phyloP scores from a whole-genome alignment of 2,329 filamentous ascomycete genomes.

The Paecilomyces fulvus region DNA sequence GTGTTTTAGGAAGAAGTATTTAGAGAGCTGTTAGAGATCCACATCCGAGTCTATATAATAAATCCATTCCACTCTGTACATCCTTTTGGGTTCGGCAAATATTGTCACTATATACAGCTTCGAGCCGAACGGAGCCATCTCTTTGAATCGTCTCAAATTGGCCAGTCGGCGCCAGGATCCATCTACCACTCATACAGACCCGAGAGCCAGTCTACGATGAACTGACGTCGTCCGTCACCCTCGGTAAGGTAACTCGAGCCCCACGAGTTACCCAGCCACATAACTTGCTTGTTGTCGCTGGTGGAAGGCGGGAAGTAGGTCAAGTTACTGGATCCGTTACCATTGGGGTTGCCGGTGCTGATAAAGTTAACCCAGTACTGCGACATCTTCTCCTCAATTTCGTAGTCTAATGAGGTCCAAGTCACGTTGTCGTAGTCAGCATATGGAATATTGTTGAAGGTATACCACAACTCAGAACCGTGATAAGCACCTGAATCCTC shows the following conservation, averaged over 20 bases:
- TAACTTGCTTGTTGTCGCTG: slow-evolving; percentile 3
- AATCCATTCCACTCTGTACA: background rate
- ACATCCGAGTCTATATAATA: background rate
- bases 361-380: slow-evolving; percentile 27
- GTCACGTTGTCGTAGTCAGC: slow-evolving; percentile 14
- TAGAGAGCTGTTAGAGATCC: background rate
- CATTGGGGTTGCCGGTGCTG: slow-evolving; percentile 23
- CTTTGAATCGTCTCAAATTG: background rate
- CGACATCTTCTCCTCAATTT: slow-evolving; percentile 15
- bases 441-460: slow-evolving; percentile 23
- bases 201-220: background rate
- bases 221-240: background rate
- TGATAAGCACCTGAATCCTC: slow-evolving; percentile 17
- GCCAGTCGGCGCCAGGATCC: too few species aligned
- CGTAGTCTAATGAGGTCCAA: slow-evolving; percentile 19
- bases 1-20: background rate
- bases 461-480: slow-evolving; percentile 23
- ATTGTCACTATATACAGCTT: too few species aligned
- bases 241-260: background rate
- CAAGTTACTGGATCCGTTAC: slow-evolving; percentile 15
- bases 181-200: background rate
- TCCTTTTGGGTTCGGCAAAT: background rate
- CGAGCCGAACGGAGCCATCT: background rate
- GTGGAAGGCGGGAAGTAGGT: slow-evolving; percentile 30
- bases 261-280: slow-evolving; percentile 11